phyloP scores from a whole-genome alignment of 352 stramenopile species.

The Globisporangium splendens region DNA sequence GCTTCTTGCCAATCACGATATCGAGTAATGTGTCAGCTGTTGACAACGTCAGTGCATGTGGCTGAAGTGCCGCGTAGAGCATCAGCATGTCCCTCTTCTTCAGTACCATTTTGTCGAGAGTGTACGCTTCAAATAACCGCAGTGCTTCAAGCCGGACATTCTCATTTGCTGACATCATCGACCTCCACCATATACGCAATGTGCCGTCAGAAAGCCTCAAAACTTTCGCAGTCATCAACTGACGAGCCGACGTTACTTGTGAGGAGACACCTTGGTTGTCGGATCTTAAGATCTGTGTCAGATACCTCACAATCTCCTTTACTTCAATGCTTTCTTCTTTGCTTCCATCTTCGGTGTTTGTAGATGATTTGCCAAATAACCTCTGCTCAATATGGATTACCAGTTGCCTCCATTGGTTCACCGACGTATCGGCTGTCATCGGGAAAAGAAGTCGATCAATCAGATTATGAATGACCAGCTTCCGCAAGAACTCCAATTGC shows the following conservation, averaged over 20 bases:
- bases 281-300: constrained; percentile 41
- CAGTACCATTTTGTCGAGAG: constrained; percentile 56
- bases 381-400: constrained; percentile 60
- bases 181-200: constrained; percentile 57
- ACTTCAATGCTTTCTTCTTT: constrained; percentile 35
- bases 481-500: constrained; percentile 33
- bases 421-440: constrained; percentile 18
- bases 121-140: constrained; percentile 70
- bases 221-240: constrained; percentile 29
- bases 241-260: constrained; percentile 16
- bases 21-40: constrained; percentile 52
- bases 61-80: constrained; percentile 48
- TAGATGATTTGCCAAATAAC: constrained; percentile 22
- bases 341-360: constrained; percentile 12
- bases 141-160: constrained; percentile 57
- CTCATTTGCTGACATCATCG: constrained; percentile 43
- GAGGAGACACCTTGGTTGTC: constrained; percentile 10
- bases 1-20: constrained; percentile 58
- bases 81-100: constrained; percentile 61
- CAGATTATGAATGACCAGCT: constrained; percentile 63
- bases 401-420: constrained; percentile 63
- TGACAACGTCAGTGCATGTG: constrained; percentile 41
- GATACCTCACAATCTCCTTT: constrained; percentile 58
- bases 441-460: constrained; percentile 70
- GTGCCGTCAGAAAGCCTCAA: constrained; percentile 63